A percentile compares a stretch with the other conserved stretches of the same genome.
Conservation (phyloP, 2,329 filamentous ascomycete genomes). For the Fusarium euwallaceae region DNA sequence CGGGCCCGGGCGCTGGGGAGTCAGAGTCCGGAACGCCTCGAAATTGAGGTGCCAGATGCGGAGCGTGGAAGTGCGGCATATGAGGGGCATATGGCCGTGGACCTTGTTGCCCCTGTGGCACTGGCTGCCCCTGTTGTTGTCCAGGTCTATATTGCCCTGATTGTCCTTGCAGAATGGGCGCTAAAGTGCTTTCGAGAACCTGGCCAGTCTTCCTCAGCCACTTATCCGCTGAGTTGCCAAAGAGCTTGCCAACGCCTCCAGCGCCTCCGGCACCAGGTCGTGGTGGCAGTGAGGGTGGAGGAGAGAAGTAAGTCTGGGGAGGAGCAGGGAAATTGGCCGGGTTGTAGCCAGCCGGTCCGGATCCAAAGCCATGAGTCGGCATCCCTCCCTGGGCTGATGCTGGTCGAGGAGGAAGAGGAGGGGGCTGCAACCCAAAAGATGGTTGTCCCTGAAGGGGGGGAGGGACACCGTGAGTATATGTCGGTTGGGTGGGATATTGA, state of each 20-base stretch:
- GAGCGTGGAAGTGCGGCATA: constrained; percentile 32
- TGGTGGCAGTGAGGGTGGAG: constrained; percentile 40
- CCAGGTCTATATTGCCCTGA: constrained; percentile 26
- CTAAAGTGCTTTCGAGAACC: constrained; percentile 51
- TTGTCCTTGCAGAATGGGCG: constrained; percentile 47
- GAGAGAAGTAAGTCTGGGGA: constrained; percentile 50
- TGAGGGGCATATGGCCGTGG: constrained; percentile 22
- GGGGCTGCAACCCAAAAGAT: constrained; percentile 33
- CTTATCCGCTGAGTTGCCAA: constrained; percentile 52
- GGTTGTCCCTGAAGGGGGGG: constrained; percentile 23
- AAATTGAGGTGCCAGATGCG: constrained; percentile 42
- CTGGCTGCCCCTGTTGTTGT: neutral
- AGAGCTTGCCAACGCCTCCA: constrained; percentile 42
- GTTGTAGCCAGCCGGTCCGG: constrained; percentile 41
- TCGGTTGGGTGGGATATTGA: constrained; percentile 41
- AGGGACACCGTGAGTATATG: constrained; percentile 32
- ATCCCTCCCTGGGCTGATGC: constrained; percentile 36
- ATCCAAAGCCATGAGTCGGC: constrained; percentile 31
- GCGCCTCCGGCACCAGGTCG: constrained; percentile 21
- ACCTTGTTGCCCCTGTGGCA: constrained; percentile 27
- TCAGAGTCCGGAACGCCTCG: constrained; percentile 28
- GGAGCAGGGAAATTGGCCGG: constrained; percentile 49
- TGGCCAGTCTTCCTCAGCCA: constrained; percentile 54
- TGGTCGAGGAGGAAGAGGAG: constrained; percentile 48
- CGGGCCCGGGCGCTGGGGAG: constrained; percentile 22